Base-by-base conservation (phyloP, 1,139 yeast genomes). In the Candida neerlandica region DNA sequence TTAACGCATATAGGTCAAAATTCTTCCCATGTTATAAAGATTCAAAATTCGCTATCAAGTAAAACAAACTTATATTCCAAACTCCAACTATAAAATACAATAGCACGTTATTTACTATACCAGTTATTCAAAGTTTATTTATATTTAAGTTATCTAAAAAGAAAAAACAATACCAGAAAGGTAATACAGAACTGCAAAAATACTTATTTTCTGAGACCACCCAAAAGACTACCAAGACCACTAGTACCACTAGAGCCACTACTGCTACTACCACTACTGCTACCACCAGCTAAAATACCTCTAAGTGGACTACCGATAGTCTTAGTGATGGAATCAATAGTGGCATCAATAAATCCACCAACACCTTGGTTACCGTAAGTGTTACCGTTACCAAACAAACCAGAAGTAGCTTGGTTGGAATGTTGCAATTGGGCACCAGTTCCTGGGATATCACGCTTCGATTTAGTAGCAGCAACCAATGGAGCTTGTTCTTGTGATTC, bases 381-480 rank as follows among this genome's bases (percentile, higher is more conserved):
- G 38, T 41, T 41, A 41, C 44, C 44, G 16, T 41, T 32, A 18
- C 44, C 44, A n/a, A 41, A 41, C 7, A 41, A 41, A 41, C 44
- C 44, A 41, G 37, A 9, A 18, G 44, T 41, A n/a, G 44, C 37
- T 41, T 41, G 29, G 19, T 41, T 41, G 6, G 32, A 11, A 7
- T 30, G 18, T 41, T 30, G 38, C 33, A 41, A 41, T 12, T 41
- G 19, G n/a, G 44, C 44, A 12, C 44, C 44, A 32, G 44, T 41
- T 19, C 18, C 26, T 23, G 27, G 9, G 23, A 18, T 37, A 29
- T 5, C 43, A 41, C 44, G 44, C 23, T 41, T 41, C 12, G 38
- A 12, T 14, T 21, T 21, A n/a, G 44, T 30, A 19, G 44, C 44
- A 19, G 34, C 34, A 7, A 21, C 21, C 41, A 37, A 19, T 37